phyloP scores from a whole-genome alignment of 176 grass and related monocot species.

The Carex parvula region DNA sequence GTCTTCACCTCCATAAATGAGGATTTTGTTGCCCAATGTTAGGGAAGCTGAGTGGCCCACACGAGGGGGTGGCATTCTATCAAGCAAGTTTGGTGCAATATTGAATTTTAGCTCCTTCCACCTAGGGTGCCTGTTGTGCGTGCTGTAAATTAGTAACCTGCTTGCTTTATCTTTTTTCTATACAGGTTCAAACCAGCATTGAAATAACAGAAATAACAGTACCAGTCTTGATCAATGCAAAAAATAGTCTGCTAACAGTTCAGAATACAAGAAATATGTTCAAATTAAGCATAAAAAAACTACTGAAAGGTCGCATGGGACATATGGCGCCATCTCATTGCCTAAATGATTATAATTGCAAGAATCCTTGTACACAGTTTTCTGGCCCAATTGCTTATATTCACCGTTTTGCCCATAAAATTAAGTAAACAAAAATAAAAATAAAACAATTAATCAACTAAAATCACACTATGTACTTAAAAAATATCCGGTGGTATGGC shows the following conservation, averaged over 20 bases:
- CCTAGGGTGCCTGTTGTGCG: conserved; percentile 36
- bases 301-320: not conserved
- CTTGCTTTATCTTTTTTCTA: not conserved
- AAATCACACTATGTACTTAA: not conserved
- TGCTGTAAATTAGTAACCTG: not conserved
- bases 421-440: not conserved
- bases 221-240: conserved; percentile 6
- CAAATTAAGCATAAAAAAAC: not conserved
- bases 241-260: not conserved
- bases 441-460: not conserved
- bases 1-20: conserved; percentile 93
- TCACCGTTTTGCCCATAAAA: not conserved
- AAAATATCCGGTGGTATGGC: not conserved
- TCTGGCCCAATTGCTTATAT: not conserved
- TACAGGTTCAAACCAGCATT: not conserved
- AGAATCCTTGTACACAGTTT: not conserved
- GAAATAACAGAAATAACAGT: not conserved
- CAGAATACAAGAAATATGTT: not conserved
- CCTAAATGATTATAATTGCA: not conserved
- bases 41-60: conserved; percentile 84
- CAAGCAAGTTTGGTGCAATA: conserved; percentile 44
- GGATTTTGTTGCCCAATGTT: conserved; percentile 68
- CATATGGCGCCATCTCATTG: not conserved
- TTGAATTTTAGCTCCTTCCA: conserved; percentile 84
- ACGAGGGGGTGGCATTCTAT: conserved; percentile 65